A percentile compares a stretch with the other conserved stretches of the same genome.
Conservation (phyloP, 2,329 filamentous ascomycete species). For the Purpureocillium takamizusanense region DNA sequence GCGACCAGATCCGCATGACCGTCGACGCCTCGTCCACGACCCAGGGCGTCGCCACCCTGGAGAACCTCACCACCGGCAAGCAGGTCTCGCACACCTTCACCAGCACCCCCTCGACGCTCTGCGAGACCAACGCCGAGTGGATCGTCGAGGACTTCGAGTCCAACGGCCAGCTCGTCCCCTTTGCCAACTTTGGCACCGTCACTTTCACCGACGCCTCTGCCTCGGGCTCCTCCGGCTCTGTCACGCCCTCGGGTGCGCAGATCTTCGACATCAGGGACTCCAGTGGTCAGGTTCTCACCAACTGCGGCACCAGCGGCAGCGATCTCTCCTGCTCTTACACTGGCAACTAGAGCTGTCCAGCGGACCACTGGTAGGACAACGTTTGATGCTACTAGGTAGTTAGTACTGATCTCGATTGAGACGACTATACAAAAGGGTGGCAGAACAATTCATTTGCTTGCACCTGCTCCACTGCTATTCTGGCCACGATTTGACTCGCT, state of each 20-base stretch:
- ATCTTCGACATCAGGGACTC: constrained; percentile 11
- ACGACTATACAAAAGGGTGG: no score
- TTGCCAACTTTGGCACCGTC: constrained; percentile 21
- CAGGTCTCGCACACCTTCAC: constrained; percentile 41
- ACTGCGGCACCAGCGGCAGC: constrained; percentile 6
- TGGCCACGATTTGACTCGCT: no score
- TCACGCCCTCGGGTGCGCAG: constrained; percentile 7
- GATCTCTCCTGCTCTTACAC: constrained; percentile 3
- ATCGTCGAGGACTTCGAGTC: constrained; percentile 43
- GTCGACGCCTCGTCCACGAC: constrained; percentile 16
- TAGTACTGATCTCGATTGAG: no score
- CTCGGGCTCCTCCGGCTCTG: constrained; percentile 6
- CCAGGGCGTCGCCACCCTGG: constrained; percentile 16
- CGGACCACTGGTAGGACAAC: no score
- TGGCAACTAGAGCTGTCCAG: constrained; percentile 1
- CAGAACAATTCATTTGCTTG: no score
- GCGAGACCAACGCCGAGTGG: constrained; percentile 52
- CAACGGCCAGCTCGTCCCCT: constrained; percentile 13
- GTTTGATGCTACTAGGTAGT: no score
- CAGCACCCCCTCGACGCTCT: constrained; percentile 32
- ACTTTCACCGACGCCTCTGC: constrained; percentile 16
- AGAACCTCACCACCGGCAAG: constrained; percentile 43
- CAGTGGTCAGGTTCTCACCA: constrained; percentile 4
- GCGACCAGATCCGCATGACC: constrained; percentile 20
- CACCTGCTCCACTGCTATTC: no score